Base-by-base conservation (phyloP, 169 alveolate genomes). In the Eimeria sp. region DNA sequence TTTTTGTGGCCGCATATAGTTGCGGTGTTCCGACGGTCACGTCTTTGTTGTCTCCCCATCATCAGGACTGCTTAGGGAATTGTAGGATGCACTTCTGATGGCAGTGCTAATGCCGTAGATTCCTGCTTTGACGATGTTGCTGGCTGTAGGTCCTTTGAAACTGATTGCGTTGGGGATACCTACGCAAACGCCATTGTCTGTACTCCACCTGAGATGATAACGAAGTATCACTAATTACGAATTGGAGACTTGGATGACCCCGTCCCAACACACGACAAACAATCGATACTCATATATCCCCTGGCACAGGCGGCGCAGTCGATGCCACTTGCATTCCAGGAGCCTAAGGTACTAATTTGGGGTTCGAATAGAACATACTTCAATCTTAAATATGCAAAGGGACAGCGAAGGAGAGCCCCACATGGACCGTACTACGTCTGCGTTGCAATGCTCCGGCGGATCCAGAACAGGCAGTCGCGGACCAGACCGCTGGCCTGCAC, bases 401-500 rank as follows among this genome's bases (percentile, higher is more conserved):
- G 40, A 34, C 40, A 34, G 40, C 40, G 0, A 34, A 34, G 0
- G 40, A 34, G 3, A 34, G 40, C 40, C 40, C 40, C 40, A 34
- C 40, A n/a, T n/a, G n/a, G n/a, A n/a, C n/a, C n/a, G 40, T 34
- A 34, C 40, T 34, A 34, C 40, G 22, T 70, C 5, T 70, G 47
- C 27, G 20, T 16, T 45, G 49, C n/a, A 11, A 10, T 13, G 78
- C 5, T 70, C 49, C 7, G 25, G 78, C 49, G 78, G 78, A 49
- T 70, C 78, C 78, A 30, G 78, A 25, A 13, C 78, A 70, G 49
- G 4, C 49, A 34, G 47, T 82, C 40, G 63, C 58, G 63, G 90
- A 82, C 90, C 90, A 54, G 90, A 82, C 90, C 90, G 90, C 73
- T 82, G 90, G 90, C 65, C 90, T 82, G 22, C 73, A n/a, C 20